Conservation (phyloP, 2,329 filamentous ascomycete genomes). For the Nemania abortiva region DNA sequence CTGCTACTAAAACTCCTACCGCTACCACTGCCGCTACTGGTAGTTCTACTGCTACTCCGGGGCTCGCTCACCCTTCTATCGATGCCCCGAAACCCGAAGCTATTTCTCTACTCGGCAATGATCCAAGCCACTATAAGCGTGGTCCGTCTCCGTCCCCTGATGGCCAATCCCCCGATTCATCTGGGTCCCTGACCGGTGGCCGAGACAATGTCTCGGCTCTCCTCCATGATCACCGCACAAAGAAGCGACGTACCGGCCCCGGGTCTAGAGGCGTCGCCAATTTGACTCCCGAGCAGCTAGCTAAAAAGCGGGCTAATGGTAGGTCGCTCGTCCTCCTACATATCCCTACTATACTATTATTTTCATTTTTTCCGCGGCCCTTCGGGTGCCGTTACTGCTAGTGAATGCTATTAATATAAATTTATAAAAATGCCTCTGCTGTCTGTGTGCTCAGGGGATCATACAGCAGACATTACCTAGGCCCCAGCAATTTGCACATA, state of each 20-base stretch:
- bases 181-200: conserved; percentile 34
- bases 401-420: conserved; percentile 2
- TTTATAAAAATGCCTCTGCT: neutral
- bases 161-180: conserved; percentile 45
- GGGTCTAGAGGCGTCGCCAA: conserved; percentile 68
- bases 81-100: conserved; percentile 13
- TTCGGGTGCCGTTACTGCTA: neutral
- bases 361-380: neutral
- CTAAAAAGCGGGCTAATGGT: conserved; percentile 73
- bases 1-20: neutral
- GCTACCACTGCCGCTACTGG: neutral
- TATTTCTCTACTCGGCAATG: conserved; percentile 6
- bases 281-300: conserved; percentile 79
- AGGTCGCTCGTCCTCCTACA: conserved; percentile 35
- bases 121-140: conserved; percentile 42
- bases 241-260: conserved; percentile 61
- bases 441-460: neutral
- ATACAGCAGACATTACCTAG: neutral
- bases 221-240: conserved; percentile 51
- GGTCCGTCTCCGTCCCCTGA: conserved; percentile 41
- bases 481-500: neutral
- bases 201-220: conserved; percentile 31
- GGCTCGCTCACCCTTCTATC: neutral
- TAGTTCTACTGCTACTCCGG: conserved; percentile 3
- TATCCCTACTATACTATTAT: conserved; percentile 4